Evolutionary conservation across 345 rosid species (phyloP).

Genomic region (Eucalyptus grandis): DNA sequence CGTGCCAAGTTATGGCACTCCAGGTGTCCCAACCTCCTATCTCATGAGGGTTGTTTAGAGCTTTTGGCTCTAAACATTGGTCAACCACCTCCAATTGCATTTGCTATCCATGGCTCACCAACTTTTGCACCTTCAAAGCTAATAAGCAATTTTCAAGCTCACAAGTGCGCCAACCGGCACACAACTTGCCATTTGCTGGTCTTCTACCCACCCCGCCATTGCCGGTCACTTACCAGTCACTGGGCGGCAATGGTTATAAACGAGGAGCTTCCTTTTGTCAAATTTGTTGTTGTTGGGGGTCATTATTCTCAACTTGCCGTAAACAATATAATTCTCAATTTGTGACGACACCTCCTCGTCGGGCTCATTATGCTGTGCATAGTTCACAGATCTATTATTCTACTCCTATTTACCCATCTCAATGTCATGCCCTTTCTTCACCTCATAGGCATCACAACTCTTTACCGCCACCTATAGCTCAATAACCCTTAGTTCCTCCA

Average conservation of each 20-base stretch:
- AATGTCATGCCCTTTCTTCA: neutral
- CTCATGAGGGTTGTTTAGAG: neutral
- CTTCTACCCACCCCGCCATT: neutral
- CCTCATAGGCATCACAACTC: neutral
- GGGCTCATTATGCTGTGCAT: neutral
- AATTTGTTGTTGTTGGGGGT: neutral
- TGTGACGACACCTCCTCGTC: neutral
- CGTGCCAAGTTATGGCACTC: no score
- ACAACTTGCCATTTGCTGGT: neutral
- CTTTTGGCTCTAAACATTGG: neutral
- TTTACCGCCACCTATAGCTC: neutral
- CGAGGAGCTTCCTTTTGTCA: neutral
- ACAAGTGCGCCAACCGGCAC: no score
- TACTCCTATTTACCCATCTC: neutral
- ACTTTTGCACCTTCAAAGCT: neutral
- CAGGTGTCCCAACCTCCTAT: no score
- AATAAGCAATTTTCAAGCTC: no score
- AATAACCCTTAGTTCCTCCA: neutral
- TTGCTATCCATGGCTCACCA: neutral
- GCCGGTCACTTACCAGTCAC: fast-evolving
- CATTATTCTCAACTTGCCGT: no score
- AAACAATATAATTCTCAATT: neutral
- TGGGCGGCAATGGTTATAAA: neutral
- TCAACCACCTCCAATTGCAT: neutral
- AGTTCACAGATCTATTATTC: no score